Evolutionary conservation across 169 alveolate species (phyloP), one percentile per base, ranked within the genome.

Genomic region (Fabrea salina): DNA sequence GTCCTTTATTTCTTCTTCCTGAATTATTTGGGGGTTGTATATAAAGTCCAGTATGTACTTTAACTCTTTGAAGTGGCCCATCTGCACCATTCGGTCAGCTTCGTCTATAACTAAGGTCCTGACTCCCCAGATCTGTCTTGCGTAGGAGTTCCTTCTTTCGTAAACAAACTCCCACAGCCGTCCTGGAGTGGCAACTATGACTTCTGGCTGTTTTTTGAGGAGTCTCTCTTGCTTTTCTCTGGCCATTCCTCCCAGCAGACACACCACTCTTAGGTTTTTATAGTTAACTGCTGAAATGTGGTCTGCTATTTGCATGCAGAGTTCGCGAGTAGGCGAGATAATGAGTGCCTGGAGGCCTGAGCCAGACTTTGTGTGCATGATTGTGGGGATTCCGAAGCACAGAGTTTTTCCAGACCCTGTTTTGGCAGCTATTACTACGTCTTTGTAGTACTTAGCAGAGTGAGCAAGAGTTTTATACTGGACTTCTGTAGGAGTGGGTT

Each of bases 141-240:
- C 41, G 11, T 22, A 43, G 3, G 41, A 76, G 49, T 89, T 70
- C 30, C 49, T 40, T 27, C 64, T 85, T 19, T 86, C 89, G 0
- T 83, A 86, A 32, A 96, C 80, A 19, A 82, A 88, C 50, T 95
- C 97, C 16, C 98, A 86, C 40, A 97, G 76, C 82, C 99, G 89
- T 30, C 99, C 99, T 32, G 99, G 99, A 19, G 99, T 97, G 22
- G 98, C 99, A 16, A 98, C 90, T 27, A 98, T 91, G 1, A 97
- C 91, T 86, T 98, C 99, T 1, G 99, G 99, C 13, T 96, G 87
- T 56, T 80, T 90, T 19, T 91, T 90, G 61, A 90, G 79, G n/a
- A 70, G 64, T 30, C 79, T 41, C 49, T 87, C 87, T 82, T 82
- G 91, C 41, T 88, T 87, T 44, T 70, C 79, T 19, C 27, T 13